Evolutionary conservation across 345 rosid species (phyloP).

Genomic region (Rhodamnia rubescens): DNA sequence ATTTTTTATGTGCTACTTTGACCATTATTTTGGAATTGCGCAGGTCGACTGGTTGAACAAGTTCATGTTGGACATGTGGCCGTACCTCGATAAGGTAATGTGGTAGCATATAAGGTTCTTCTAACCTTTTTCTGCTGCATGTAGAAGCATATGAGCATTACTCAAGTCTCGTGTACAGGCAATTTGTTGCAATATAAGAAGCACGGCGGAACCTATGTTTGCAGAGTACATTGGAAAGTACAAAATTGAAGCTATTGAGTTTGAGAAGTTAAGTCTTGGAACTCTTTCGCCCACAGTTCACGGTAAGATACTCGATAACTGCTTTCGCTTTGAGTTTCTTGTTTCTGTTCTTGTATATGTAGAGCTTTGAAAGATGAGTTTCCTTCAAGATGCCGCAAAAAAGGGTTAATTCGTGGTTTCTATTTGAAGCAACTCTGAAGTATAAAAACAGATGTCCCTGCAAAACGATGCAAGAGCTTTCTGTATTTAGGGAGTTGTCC

Average conservation of each 20-base stretch:
- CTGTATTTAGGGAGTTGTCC: not conserved
- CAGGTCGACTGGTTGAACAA: conserved; percentile 44
- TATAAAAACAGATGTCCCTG: not conserved
- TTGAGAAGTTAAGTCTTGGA: conserved; percentile 29
- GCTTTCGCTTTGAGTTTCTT: not conserved
- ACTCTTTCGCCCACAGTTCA: conserved; percentile 24
- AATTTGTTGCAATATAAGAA: conserved; percentile 15
- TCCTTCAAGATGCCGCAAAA: not conserved
- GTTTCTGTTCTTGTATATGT: not conserved
- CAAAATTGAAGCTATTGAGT: conserved; percentile 13
- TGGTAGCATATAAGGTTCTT: not conserved
- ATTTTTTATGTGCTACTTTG: not conserved
- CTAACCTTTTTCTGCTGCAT: not conserved
- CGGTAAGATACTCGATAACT: conserved; percentile 8
- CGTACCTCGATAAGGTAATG: conserved; percentile 30
- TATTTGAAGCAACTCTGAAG: not conserved
- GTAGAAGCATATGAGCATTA: not conserved
- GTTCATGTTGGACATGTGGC: conserved; percentile 33
- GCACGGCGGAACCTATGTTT: conserved; percentile 14
- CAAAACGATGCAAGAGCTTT: not conserved
- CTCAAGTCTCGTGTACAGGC: conserved; percentile 11
- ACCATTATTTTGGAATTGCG: not conserved
- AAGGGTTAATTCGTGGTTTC: not conserved
- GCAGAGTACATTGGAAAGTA: conserved; percentile 15
- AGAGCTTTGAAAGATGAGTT: not conserved